Base-by-base conservation (phyloP, 2,329 filamentous ascomycete species). In the Penicillium sp. region DNA sequence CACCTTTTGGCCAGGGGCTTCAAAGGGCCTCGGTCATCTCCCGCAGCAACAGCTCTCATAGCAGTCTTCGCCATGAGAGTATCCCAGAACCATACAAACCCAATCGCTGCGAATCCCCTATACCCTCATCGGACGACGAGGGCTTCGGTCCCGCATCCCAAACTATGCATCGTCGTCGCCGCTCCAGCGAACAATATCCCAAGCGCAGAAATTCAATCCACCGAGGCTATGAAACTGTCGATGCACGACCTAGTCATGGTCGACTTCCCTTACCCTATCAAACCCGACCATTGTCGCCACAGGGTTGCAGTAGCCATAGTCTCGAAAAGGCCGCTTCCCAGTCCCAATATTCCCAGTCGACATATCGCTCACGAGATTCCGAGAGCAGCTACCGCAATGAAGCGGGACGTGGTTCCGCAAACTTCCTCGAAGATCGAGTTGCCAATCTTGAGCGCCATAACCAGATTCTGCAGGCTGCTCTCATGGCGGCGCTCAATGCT, bases 61-160 rank as follows among this genome's bases (percentile, higher is more conserved):
- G 61, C 46, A 61, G 58, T 10, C 47, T 62, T 25, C 55, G 57
- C 24, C 49, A 56, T 29, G 59, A 59, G 37, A 58, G 50, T 29
- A 46, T 56, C 7, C 47, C 49, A 6, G 58, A 62, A 24, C 52
- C 46, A 12, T 46, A 52, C 8, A 50, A 57, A 10, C 48, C 42
- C 15, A 44, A 44, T 32, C 59, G 56, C n/a, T 54, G 63, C 2
- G 64, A 66, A 24, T 69, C 65, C 5, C 66, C 68, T 7, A 52
- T 72, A 7, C 66, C 69, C n/a, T 72, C 70, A 28, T 72, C 70
- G 0, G 70, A 73, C 31, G 70, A 72, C 9, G 70, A 73, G 47
- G 60, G 62, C n/a, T 60, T 65, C 28, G 59, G 57, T 9, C 57
- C 52, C 1, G 47, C 42, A 15, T 35, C 48, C 13, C 54, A 51